Base-by-base conservation (phyloP, 2,329 filamentous ascomycete genomes). In the Fusarium sp. region DNA sequence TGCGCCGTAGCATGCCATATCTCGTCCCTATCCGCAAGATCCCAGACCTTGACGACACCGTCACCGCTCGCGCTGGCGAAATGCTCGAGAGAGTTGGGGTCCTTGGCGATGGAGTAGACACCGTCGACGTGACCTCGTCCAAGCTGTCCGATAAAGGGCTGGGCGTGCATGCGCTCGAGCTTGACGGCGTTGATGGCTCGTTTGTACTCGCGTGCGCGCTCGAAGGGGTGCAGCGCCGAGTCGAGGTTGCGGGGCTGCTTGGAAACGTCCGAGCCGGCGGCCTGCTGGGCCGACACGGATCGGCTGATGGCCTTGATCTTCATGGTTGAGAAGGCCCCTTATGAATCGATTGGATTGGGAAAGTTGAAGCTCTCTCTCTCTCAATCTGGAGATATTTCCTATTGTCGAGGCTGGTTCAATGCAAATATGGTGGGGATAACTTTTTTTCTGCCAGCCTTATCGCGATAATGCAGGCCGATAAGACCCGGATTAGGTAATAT, bases 11-110 rank as follows among this genome's bases (percentile, higher is more conserved):
- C 86, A 74, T 92, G 86, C 90, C 92, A 95, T 51, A 90, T 85
- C 77, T 96, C 91, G 27, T 91, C 89, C 61, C 88, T 84, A 67
- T 85, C 90, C 9, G 89, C 86, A 74, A 96, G 68, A 58, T 96
- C 91, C 93, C 93, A 97, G 33, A 96, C 91, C 81, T 99, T 99
- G 62, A 99, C 88, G 9, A 97, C 89, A 70, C 96, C 95, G 79
- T 99, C 96, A 69, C 94, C 94, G 72, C 91, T 93, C 44, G 92
- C 93, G 75, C 91, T 95, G 6, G 93, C 93, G 73, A 94, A 87
- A 62, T 90, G 84, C 73, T 93, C 87, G 25, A 95, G 81, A 7
- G 89, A 90, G 72, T 88, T 89, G 6, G 91, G 91, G 73, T 96
- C 93, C 79, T 93, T 93, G 64, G 91, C 90, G 79, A 96, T 88